Conservation (phyloP, 2,329 filamentous ascomycete species). For the Colletotrichum liriopes region DNA sequence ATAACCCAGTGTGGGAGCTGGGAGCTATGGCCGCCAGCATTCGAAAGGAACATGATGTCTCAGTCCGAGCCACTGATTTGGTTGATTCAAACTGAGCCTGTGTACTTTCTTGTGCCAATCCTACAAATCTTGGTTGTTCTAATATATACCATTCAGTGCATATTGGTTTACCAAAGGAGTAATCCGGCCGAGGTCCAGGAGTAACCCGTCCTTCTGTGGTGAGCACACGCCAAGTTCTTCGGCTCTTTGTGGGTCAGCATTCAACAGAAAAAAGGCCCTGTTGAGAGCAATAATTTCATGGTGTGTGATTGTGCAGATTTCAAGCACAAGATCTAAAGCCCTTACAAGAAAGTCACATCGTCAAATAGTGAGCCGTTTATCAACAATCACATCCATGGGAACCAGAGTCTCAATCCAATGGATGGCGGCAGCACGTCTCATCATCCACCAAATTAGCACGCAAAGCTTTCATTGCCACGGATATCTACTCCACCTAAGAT, state of each 20-base stretch:
- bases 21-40: no score
- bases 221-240: neutral
- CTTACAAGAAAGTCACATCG: no score
- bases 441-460: no score
- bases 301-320: neutral
- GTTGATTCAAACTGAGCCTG: neutral
- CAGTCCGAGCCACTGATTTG: neutral
- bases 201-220: neutral
- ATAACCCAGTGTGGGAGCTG: neutral
- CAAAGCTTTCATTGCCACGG: no score
- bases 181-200: slow-evolving; percentile 13
- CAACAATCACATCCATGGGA: no score
- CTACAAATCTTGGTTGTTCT: neutral
- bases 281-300: neutral
- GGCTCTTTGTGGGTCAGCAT: slow-evolving; percentile 14
- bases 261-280: slow-evolving; percentile 2
- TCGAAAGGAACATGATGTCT: neutral
- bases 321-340: no score
- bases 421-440: neutral
- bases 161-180: neutral
- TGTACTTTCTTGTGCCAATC: neutral
- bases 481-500: neutral
- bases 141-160: neutral
- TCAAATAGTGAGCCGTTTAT: no score
- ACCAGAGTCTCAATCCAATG: neutral